Evolutionary conservation across 2,329 filamentous ascomycete genomes (phyloP), one percentile per base, ranked within the genome.

Genomic region (Cytospora piceicola): DNA sequence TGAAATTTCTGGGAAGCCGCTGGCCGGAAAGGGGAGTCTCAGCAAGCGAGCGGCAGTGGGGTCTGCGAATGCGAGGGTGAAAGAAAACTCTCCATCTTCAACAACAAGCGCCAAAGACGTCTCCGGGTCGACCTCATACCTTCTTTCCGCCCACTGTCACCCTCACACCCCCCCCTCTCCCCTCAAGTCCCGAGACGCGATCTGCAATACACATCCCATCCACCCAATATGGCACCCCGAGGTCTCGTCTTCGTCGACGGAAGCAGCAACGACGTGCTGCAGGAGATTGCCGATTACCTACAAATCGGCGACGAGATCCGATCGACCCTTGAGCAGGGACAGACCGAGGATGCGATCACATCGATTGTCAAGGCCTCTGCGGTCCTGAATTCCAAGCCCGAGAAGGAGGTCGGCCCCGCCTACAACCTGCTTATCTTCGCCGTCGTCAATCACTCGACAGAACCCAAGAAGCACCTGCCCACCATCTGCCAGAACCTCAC

Each of bases 391-490:
- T 85, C 86, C 69, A 92, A 93, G 64, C 92, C 94, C 66, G 95
- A 99, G 85, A 96, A 95, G 86, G 94, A 98, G 80, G 95, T 97
- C 78, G 94, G 93, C 68, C 90, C 94, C 67, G 93, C 94, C 68
- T 97, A 97, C 82, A 98, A 99, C 82, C 90, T 98, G 72, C 90
- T 99, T 77, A 90, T 98, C 75, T 92, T 97, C 83, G 89, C 99
- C 67, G 88, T 96, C 71, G 85, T 93, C 74, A 65, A 68, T 61
- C 92, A 96, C 81, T 92, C 93, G 67, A 88, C 91, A 73, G 92
- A 94, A 73, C 87, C 91, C 71, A 90, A 93, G 79, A 92, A 91
- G 80, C 91, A 95, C 82, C 89, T 99, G 71, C 91, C 92, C 67
- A 86, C 87, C 73, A 89, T 99, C 74, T 98, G 95, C 87, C 85